Evolutionary conservation across 164 flowering plant species (phyloP).

Genomic region (Kalanchoe fedtschenkoi): DNA sequence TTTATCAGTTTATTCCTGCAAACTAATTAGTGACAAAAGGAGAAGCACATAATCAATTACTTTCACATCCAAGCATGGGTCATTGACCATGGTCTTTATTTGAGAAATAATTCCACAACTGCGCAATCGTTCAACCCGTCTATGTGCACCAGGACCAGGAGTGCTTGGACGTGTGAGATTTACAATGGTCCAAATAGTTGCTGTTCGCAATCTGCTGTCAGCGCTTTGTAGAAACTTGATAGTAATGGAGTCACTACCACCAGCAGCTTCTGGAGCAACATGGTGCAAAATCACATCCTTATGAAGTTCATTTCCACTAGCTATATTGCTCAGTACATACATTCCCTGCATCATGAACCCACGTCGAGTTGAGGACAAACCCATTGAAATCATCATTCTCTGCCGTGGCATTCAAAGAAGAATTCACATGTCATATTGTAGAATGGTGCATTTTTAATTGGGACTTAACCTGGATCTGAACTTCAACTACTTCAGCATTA

Average conservation of each 20-base stretch:
- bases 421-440: no score
- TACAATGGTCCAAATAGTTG: constrained; percentile 62
- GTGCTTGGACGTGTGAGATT: constrained; percentile 70
- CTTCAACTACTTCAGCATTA: constrained; percentile 41
- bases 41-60: constrained; percentile 18
- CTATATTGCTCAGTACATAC: constrained; percentile 73
- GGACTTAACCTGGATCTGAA: constrained; percentile 66
- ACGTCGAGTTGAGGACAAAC: neutral
- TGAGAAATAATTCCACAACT: constrained; percentile 61
- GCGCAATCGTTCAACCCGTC: constrained; percentile 42
- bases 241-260: constrained; percentile 24
- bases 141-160: constrained; percentile 40
- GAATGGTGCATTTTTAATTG: neutral
- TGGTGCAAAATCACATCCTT: constrained; percentile 79
- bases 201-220: constrained; percentile 52
- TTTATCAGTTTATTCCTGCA: no score
- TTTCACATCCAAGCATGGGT: constrained; percentile 90
- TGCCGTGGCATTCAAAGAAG: no score
- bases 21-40: neutral
- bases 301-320: constrained; percentile 69
- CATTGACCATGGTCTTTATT: constrained; percentile 62
- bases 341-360: constrained; percentile 45
- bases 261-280: constrained; percentile 31
- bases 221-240: constrained; percentile 55
- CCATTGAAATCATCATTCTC: neutral